Base-by-base conservation (phyloP, 108 stramenopile species). In the Skeletonema tropicum region DNA sequence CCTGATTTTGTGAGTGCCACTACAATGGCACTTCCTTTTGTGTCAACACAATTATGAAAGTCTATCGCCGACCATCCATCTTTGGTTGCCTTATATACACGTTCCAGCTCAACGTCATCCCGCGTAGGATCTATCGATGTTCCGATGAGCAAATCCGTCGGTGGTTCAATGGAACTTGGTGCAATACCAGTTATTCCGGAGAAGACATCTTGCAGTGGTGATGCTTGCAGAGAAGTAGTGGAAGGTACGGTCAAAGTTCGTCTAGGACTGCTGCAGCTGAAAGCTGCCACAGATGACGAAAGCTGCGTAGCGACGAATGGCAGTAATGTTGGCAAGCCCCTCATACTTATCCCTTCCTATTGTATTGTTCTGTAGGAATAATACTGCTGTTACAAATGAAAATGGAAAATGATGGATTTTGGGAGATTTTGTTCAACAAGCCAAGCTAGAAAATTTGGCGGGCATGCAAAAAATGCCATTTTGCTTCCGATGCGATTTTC, bases 61-160 rank as follows among this genome's bases (percentile, higher is more conserved):
- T 87, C 73, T 23, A 85, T 73, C 0, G 92, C 92, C 17, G 89
- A 90, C 89, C 90, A 94, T 13, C 90, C 90, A 74, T 94, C 90
- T 38, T 75, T 77, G 5, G 86, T 78, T 38, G 87, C 91, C 77
- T 79, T 83, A 60, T 83, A 83, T 7, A 79, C 77, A 30, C 82
- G 35, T 12, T 52, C 68, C 7, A 83, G 73, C 13, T 83, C 68
- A 12, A 83, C 82, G 46, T 74, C 78, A 25, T 74, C 68, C 21
- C 78, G 59, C 38, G 21, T 63, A 17, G 82, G 82, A n/a, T 83
- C 82, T 23, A 83, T 79, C 3, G 70, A 77, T 32, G 82, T 83
- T 11, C 82, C 82, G 0, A 39, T 41, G 42, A 83, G 64, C 15
- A 83, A 32, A 31, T 75, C 73, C 29, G 14, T 15, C 26, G 82